Conservation (phyloP, 352 stramenopile genomes). For the Pythium dissimile region DNA sequence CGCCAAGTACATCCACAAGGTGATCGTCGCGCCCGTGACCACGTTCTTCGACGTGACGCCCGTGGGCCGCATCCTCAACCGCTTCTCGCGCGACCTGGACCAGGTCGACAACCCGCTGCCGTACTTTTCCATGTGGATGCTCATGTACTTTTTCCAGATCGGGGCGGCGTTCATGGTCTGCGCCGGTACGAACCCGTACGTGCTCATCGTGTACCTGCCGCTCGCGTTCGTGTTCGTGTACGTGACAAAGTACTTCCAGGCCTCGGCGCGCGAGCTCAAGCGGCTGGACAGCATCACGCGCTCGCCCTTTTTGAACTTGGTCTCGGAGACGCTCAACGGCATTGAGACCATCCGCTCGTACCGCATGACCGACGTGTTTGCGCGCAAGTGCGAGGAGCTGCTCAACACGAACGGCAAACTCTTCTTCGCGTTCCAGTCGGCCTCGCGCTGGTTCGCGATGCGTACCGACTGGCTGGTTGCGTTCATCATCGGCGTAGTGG, state of each 20-base stretch:
- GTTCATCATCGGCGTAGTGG: conserved; percentile 26
- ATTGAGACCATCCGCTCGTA: conserved; percentile 87
- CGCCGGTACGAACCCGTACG: conserved; percentile 36
- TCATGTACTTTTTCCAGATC: conserved; percentile 33
- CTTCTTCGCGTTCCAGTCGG: conserved; percentile 29
- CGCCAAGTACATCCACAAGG: conserved; percentile 37
- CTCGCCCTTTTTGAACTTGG: conserved; percentile 87
- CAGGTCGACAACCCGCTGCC: conserved; percentile 45
- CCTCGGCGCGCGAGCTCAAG: conserved; percentile 83
- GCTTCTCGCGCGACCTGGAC: conserved; percentile 44
- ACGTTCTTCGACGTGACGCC: conserved; percentile 40
- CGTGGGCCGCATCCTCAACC: conserved; percentile 25
- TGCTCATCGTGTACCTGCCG: conserved; percentile 51
- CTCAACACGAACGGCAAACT: conserved; percentile 39
- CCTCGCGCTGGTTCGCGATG: conserved; percentile 36
- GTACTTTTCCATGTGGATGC: conserved; percentile 47
- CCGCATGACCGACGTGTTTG: conserved; percentile 23
- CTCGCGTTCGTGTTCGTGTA: conserved; percentile 32
- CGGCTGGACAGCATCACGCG: conserved; percentile 85
- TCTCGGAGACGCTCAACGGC: conserved; percentile 90
- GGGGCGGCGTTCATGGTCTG: conserved; percentile 22
- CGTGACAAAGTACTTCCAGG: conserved; percentile 77
- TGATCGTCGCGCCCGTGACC: conserved; percentile 28
- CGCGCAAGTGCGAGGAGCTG: conserved; percentile 15
- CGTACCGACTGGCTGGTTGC: conserved; percentile 37